Evolutionary conservation across 2,329 filamentous ascomycete genomes (phyloP), one percentile per base, ranked within the genome.

Genomic region (Thermoascus crustaceus): DNA sequence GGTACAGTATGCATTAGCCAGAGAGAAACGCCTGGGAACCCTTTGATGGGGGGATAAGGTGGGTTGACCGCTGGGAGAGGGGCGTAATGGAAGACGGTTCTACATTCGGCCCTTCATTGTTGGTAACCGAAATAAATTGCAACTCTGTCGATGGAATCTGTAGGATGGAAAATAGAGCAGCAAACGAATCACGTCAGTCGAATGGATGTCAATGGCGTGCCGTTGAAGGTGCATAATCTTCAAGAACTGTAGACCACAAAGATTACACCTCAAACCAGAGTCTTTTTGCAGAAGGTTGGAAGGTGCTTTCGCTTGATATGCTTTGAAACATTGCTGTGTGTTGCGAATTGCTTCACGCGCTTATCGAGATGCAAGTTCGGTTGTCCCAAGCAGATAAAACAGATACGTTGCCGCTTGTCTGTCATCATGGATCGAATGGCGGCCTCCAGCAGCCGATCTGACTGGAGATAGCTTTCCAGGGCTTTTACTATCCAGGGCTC

Each of bases 241-340:
- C 10, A 18, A 19, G 4, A 31, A 18, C 11, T 16, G 11, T 11
- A 11, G 9, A 16, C 16, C 5, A 16, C 29, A 18, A 18, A 16
- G 7, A 5, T 31, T 19, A 14, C 16, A 31, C 13, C 16, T 19
- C 7, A 16, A 10, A 31, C n/a, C n/a, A 8, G 8, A 29, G 7
- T 7, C 13, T 7, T 7, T 16, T 16, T 11, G 7, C 11, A 16
- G 16, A 31, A 16, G 16, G 16, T 7, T 29, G 7, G 13, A 9
- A 29, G 26, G 13, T 29, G 26, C 13, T 29, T 29, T 11, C 26
- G 26, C 26, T 29, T 29, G 13, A 29, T 29, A 13, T 29, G 26
- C 26, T 29, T 29, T 6, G 26, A 7, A 11, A 29, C 26, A 29
- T 29, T 11, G 26, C 26, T 11, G 13, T 29, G 13, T n/a, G 26